These are phyloP conservation scores for Arthrobotrys entomopaga DNA, from an alignment of 2,329 filamentous ascomycete species.

Conservation along the genomic window DNA sequence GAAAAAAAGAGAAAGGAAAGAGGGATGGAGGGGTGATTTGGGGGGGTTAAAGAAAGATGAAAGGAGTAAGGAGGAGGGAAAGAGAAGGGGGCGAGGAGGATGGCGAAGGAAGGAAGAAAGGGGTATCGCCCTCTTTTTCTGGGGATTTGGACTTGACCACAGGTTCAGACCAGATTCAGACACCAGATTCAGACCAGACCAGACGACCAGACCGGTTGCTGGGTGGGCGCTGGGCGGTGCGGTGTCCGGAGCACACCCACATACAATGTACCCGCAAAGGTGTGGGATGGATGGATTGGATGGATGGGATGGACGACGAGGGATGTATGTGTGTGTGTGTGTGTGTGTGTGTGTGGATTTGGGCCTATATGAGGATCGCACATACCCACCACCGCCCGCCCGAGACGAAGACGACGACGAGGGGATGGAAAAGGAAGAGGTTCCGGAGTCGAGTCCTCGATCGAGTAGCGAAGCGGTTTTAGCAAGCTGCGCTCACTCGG, in stretches of 20 bases:
- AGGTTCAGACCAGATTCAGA: slow-evolving; percentile 2
- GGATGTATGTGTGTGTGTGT: too few species aligned
- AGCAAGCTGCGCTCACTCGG: slow-evolving; percentile 2
- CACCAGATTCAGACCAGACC: background rate
- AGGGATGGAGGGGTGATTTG: slow-evolving; percentile 60
- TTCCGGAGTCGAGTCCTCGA: background rate
- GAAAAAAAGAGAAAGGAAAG: slow-evolving; percentile 58
- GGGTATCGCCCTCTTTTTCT: slow-evolving; percentile 55
- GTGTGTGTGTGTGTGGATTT: slow-evolving; percentile 1
- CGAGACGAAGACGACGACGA: background rate
- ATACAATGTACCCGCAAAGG: slow-evolving; percentile 53
- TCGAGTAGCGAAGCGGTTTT: background rate
- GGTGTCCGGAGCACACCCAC: slow-evolving; percentile 7
- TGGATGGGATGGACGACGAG: too few species aligned
- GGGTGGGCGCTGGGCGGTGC: slow-evolving; percentile 4
- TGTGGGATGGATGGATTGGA: slow-evolving; percentile 43
- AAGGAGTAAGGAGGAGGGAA: slow-evolving; percentile 59
- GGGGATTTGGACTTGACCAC: slow-evolving; percentile 35
- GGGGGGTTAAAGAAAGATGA: slow-evolving; percentile 59
- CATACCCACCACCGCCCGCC: slow-evolving; percentile 37
- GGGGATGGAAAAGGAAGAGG: too few species aligned
- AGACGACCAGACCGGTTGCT: slow-evolving; percentile 27
- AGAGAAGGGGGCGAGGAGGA: slow-evolving; percentile 59
- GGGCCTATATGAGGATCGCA: slow-evolving; percentile 34
- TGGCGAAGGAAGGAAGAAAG: slow-evolving; percentile 54